Base-by-base conservation (phyloP, 768 basidiomycete genomes). In the Lactarius hengduanensis region DNA sequence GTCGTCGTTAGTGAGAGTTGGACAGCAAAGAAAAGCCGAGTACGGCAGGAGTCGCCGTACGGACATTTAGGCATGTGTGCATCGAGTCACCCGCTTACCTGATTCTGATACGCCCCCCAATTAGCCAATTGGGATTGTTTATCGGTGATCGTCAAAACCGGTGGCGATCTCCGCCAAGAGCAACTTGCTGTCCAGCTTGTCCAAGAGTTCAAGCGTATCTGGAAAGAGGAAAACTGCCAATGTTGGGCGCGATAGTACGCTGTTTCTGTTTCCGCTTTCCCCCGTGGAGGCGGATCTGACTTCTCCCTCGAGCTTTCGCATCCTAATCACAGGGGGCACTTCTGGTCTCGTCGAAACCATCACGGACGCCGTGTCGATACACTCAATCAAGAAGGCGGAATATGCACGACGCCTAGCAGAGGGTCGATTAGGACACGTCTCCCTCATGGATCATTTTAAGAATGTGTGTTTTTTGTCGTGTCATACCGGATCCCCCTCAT, bases 311-410 rank as follows among this genome's bases (percentile, higher is more conserved):
- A 97, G 96, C 77, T 98, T 98, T 83, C 89, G 93, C 4, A 99
- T 99, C 66, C 77, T 98, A 65, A 96, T 98, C 68, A 97, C 95
- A 1, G 95, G 96, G 6, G 92, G 90, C 56, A 86, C 86, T 3
- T 98, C 97, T 15, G 97, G 96, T 28, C 77, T 99, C 59, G 94
- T 99, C 0, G 97, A 99, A 78, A 99, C 97, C 0, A 98, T 99
- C 70, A 98, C 94, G 4, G 97, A 99, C 71, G 92, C 96, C 0
- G 94, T 98, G 0, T 98, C 97, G 5, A 94, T 99, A 71, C 97
- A 99, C 75, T 98, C 97, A 1, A 97, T 99, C 76, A 99, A 99
- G 82, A 99, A 99, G 78, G 91, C 94, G 3, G 96, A 97, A 75
- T 98, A 98, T 76, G 96, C 96, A 1, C 85, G 93, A 71, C 83